Evolutionary conservation across 1,284 basidiomycete genomes (phyloP).

Genomic region (Marasmius oreades): DNA sequence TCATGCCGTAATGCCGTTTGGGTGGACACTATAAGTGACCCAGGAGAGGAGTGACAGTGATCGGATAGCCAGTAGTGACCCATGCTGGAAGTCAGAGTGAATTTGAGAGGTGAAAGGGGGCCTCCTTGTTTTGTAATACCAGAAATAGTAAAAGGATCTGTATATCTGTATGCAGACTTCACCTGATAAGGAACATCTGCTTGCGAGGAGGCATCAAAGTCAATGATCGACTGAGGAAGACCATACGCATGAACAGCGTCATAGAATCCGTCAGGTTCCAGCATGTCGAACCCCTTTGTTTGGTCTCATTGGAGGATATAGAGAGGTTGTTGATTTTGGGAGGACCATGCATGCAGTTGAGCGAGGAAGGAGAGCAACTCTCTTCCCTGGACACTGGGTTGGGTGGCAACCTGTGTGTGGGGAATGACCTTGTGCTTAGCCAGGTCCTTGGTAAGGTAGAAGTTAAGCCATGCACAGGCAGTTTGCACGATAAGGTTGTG

Average conservation of each 20-base stretch:
- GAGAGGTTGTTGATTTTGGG: slow-evolving; percentile 19
- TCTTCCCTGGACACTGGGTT: slow-evolving; percentile 27
- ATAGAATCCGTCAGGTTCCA: slow-evolving; percentile 26
- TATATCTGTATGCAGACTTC: slow-evolving; percentile 23
- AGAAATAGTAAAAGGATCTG: slow-evolving; percentile 19
- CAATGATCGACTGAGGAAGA: slow-evolving; percentile 23
- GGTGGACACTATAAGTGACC: slow-evolving; percentile 15
- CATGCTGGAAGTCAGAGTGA: slow-evolving; percentile 28
- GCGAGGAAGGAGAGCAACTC: slow-evolving; percentile 28
- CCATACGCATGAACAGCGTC: slow-evolving; percentile 30
- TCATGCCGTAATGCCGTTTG: neutral
- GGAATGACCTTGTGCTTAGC: slow-evolving; percentile 21
- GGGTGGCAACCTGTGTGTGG: slow-evolving; percentile 27
- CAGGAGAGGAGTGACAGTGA: slow-evolving; percentile 7
- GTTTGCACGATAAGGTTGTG: slow-evolving; percentile 19
- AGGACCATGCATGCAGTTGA: slow-evolving; percentile 22
- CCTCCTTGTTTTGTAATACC: slow-evolving; percentile 30
- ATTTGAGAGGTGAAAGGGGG: slow-evolving; percentile 25
- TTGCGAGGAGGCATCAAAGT: slow-evolving; percentile 26
- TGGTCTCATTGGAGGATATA: slow-evolving; percentile 23
- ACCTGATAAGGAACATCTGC: slow-evolving; percentile 17
- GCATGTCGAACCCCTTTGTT: neutral
- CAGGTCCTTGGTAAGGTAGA: slow-evolving; percentile 20
- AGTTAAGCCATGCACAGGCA: slow-evolving; percentile 22
- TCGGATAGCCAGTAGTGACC: slow-evolving; percentile 24